Evolutionary conservation across 192 early-diverging fungal species (phyloP).

Genomic region (Neocallimastix lanati): DNA sequence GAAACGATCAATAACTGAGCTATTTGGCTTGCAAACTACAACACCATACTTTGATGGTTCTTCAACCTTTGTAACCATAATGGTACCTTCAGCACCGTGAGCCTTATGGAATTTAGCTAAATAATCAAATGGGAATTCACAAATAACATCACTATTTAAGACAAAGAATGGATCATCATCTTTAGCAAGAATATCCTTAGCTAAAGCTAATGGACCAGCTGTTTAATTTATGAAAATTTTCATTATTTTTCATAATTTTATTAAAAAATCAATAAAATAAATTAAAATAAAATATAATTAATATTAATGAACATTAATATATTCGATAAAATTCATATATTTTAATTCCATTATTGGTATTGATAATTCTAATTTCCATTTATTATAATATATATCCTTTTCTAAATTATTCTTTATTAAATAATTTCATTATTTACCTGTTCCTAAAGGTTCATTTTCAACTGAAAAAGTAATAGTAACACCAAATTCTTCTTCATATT

Average conservation of each 20-base stretch:
- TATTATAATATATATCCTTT: no score
- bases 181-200: constrained; percentile 57
- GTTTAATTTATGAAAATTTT: not conserved
- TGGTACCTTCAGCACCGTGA: constrained; percentile 89
- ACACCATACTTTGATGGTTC: constrained; percentile 99
- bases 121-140: constrained; percentile 89
- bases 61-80: constrained; percentile 88
- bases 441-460: constrained; percentile 91
- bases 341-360: no score
- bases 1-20: constrained; percentile 72
- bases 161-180: constrained; percentile 95
- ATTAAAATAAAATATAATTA: no score
- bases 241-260: no score
- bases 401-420: no score
- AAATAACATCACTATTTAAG: constrained; percentile 95
- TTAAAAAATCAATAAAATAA: no score
- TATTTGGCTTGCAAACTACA: constrained; percentile 61
- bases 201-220: constrained; percentile 87
- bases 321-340: no score
- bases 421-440: constrained; percentile 34
- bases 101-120: constrained; percentile 74
- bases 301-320: no score
- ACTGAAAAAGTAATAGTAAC: constrained; percentile 93
- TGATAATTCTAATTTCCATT: no score
- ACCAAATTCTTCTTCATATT: constrained; percentile 79